Percentiles rank a stretch among this genome's conserved stretches.
These are phyloP conservation scores for Penicillium palitans DNA, from an alignment of 2,329 filamentous ascomycete genomes.

Conservation along the genomic window DNA sequence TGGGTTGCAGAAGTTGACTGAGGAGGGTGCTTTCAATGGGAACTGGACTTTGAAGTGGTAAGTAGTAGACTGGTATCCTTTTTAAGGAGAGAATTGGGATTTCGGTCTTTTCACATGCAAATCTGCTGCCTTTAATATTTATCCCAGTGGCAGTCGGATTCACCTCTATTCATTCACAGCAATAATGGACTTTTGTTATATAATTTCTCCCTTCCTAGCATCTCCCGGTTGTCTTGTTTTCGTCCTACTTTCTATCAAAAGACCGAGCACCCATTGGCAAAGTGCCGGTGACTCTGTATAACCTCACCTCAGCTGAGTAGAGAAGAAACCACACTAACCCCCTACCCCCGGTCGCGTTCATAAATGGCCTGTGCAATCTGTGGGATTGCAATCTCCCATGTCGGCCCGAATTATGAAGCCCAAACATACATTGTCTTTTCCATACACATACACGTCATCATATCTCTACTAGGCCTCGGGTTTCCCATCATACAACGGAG, in stretches of 20 bases:
- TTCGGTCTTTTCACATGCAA: not conserved
- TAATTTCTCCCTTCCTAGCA: too few relatives aligned
- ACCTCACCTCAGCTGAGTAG: not conserved
- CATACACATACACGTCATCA: not conserved
- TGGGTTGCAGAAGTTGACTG: conserved; percentile 52
- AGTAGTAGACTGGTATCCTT: conserved; percentile 44
- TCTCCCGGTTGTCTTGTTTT: not conserved
- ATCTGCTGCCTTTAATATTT: not conserved
- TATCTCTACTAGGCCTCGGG: not conserved
- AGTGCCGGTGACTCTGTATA: not conserved
- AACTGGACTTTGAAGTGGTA: conserved; percentile 61
- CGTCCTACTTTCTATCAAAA: not conserved
- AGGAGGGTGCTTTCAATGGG: conserved; percentile 57
- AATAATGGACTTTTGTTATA: not conserved
- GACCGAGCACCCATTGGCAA: not conserved
- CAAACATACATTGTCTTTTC: not conserved
- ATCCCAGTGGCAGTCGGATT: not conserved
- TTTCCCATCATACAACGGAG: not conserved
- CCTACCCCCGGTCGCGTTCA: not conserved
- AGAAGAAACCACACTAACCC: not conserved
- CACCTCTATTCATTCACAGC: not conserved
- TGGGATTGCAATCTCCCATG: not conserved
- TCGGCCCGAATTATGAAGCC: not conserved
- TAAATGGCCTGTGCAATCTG: not conserved
- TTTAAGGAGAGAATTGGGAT: not conserved